Conservation (phyloP, 192 early-diverging fungal genomes). For the Rhizophagus sp. region DNA sequence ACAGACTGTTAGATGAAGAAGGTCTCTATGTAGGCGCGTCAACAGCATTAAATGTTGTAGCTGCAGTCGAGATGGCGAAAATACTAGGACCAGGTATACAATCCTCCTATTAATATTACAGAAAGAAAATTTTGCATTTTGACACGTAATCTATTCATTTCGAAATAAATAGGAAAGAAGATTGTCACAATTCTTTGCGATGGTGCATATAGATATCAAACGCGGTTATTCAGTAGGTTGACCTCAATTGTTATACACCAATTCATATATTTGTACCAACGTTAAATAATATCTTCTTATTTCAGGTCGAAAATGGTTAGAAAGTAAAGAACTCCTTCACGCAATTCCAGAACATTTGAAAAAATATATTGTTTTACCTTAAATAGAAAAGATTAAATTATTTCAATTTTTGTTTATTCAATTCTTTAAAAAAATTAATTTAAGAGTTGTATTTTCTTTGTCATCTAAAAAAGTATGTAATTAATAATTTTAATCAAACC, state of each 20-base stretch:
- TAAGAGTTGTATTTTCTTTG: not conserved
- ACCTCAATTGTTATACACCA: not conserved
- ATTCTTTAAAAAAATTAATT: not conserved
- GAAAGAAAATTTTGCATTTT: not conserved
- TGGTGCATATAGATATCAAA: conserved; percentile 86
- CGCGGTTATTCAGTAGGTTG: conserved; percentile 74
- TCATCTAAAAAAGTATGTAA: not conserved
- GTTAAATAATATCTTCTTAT: not conserved
- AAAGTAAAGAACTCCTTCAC: conserved; percentile 74
- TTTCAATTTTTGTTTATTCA: not conserved
- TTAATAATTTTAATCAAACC: not conserved
- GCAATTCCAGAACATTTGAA: conserved; percentile 83
- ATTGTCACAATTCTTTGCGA: conserved; percentile 90
- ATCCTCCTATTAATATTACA: not conserved
- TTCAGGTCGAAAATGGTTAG: conserved; percentile 75
- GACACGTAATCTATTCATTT: not conserved
- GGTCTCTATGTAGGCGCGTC: conserved; percentile 92
- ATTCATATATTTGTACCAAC: not conserved
- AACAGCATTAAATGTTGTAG: conserved; percentile 91
- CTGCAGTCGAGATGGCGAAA: conserved; percentile 89
- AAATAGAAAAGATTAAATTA: not conserved
- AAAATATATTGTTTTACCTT: conserved; percentile 80
- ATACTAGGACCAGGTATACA: conserved; percentile 68
- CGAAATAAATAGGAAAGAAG: conserved; percentile 47
- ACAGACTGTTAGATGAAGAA: conserved; percentile 88